phyloP scores from a whole-genome alignment of 805 yeast genomes.

The Teunomyces panamensis region DNA sequence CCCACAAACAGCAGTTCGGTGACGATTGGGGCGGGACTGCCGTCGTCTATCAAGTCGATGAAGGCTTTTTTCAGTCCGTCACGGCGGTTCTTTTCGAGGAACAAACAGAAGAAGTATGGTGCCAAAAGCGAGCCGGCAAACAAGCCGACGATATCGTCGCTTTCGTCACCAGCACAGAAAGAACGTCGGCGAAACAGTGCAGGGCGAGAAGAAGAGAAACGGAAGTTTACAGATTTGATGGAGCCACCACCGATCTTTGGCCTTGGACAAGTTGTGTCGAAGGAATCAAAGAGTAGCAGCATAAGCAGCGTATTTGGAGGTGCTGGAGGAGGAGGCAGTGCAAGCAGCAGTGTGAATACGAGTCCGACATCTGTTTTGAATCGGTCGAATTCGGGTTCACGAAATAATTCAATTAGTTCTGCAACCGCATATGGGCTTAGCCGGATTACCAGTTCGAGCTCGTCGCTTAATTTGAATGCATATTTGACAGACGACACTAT shows the following conservation, averaged over 20 bases:
- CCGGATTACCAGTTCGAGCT: slow-evolving; percentile 38
- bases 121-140: slow-evolving; percentile 3
- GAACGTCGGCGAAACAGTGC: not conserved
- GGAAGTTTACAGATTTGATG: slow-evolving; percentile 22
- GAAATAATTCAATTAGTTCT: slow-evolving; percentile 29
- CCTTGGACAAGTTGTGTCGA: slow-evolving; percentile 1
- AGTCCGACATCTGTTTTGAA: not conserved
- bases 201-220: slow-evolving; percentile 9
- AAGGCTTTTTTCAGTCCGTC: slow-evolving; percentile 39
- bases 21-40: slow-evolving; percentile 40
- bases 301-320: not conserved
- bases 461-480: slow-evolving; percentile 41
- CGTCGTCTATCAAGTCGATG: slow-evolving; percentile 24
- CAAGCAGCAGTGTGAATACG: slow-evolving; percentile 2
- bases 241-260: slow-evolving; percentile 40
- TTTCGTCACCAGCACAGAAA: slow-evolving; percentile 21
- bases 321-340: not conserved
- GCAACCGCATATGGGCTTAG: slow-evolving; percentile 21
- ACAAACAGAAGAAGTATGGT: slow-evolving; percentile 13
- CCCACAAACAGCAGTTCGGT: slow-evolving; percentile 26
- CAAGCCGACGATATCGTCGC: slow-evolving; percentile 32
- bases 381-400: slow-evolving; percentile 10
- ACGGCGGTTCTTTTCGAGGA: slow-evolving; percentile 29
- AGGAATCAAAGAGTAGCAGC: not conserved
- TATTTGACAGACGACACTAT: slow-evolving; percentile 35